phyloP scores from a whole-genome alignment of 2,329 filamentous ascomycete species.

The Lomentospora prolificans region DNA sequence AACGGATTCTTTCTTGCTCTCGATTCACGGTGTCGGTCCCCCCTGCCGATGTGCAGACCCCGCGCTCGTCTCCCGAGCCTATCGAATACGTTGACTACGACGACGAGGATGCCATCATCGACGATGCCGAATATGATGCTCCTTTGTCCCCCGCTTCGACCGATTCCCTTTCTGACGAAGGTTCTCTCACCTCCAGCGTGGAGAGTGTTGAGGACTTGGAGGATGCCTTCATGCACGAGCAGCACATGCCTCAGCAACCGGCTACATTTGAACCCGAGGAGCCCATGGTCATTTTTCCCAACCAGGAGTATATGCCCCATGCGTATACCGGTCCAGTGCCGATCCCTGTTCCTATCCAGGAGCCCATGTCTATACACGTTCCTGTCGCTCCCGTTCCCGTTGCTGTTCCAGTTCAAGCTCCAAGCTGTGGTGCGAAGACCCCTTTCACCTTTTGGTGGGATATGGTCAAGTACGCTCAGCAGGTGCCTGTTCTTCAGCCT shows the following conservation, averaged over 20 bases:
- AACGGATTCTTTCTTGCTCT: constrained; percentile 66
- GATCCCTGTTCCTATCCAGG: constrained; percentile 18
- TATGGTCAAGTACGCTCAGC: constrained; percentile 42
- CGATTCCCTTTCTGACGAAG: constrained; percentile 35
- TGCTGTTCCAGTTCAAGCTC: constrained; percentile 18
- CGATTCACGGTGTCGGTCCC: constrained; percentile 51
- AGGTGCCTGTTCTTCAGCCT: constrained; percentile 36
- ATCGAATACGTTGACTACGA: constrained; percentile 38
- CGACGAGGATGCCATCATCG: constrained; percentile 34
- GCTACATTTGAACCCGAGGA: constrained; percentile 35
- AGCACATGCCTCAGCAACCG: constrained; percentile 26
- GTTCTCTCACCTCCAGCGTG: constrained; percentile 43
- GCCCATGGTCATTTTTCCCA: constrained; percentile 25
- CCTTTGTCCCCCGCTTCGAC: constrained; percentile 41
- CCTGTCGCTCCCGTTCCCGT: constrained; percentile 15
- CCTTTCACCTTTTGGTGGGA: constrained; percentile 40
- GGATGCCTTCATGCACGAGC: constrained; percentile 37
- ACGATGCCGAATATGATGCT: constrained; percentile 32
- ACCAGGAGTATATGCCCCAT: constrained; percentile 36
- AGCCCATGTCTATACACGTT: constrained; percentile 25
- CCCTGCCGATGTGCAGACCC: constrained; percentile 22
- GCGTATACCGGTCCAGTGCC: constrained; percentile 32
- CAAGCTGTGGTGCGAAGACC: constrained; percentile 34
- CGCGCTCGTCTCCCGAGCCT: constrained; percentile 31
- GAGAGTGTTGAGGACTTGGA: constrained; percentile 43